A percentile compares a stretch with the other conserved stretches of the same genome.
Conservation (phyloP, 768 basidiomycete genomes). For the Lactifluus hygrophoroides region DNA sequence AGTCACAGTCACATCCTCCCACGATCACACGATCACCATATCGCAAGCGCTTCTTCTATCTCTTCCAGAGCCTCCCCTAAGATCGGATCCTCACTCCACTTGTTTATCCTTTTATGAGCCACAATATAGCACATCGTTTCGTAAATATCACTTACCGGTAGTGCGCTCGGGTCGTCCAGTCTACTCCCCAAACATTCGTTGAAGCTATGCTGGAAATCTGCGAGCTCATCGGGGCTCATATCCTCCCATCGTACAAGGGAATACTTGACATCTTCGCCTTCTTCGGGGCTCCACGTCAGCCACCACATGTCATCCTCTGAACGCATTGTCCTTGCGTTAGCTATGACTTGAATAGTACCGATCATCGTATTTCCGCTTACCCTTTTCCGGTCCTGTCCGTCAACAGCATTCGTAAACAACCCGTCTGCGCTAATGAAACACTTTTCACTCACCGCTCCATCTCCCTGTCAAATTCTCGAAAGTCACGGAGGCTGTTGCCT, state of each 20-base stretch:
- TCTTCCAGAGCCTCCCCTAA: neutral
- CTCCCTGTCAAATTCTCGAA: slow-evolving; percentile 5
- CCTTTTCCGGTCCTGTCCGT: slow-evolving; percentile 8
- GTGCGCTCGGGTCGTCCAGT: slow-evolving; percentile 1
- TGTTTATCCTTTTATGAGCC: neutral
- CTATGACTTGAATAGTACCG: neutral
- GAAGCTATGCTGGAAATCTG: neutral
- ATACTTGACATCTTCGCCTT: slow-evolving; percentile 4
- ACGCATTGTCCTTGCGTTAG: slow-evolving; percentile 1
- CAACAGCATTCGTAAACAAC: neutral
- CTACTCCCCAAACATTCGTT: neutral
- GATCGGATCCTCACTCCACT: slow-evolving; percentile 7
- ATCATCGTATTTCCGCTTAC: slow-evolving; percentile 1
- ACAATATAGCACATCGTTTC: neutral
- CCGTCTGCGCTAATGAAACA: neutral
- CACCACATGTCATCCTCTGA: slow-evolving; percentile 2
- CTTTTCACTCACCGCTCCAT: slow-evolving; percentile 7
- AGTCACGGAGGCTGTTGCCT: neutral
- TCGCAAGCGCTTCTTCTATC: neutral
- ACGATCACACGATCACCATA: neutral
- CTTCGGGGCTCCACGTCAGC: slow-evolving; percentile 9
- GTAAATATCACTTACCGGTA: neutral
- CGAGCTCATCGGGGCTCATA: neutral
- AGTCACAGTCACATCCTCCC: neutral
- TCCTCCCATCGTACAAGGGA: neutral